These are phyloP conservation scores for Marchantia polymorpha DNA, from an alignment of 225 moss, liverwort and hornwort species.

Conservation along the genomic window DNA sequence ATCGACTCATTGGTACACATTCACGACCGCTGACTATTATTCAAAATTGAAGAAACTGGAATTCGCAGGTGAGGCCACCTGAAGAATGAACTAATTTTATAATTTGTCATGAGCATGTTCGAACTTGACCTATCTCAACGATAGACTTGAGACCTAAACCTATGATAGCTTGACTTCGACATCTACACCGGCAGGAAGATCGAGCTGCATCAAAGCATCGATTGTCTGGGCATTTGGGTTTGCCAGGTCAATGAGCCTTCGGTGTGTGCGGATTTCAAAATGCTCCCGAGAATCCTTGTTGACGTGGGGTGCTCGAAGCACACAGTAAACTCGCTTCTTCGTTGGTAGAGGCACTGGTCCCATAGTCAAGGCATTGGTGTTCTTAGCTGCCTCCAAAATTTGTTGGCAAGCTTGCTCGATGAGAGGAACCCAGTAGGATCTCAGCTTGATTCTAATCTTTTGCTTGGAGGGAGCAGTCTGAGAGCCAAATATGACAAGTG, in stretches of 20 bases:
- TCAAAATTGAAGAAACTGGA: neutral
- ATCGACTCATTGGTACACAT: neutral
- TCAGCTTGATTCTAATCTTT: conserved; percentile 90
- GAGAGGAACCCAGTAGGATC: conserved; percentile 79
- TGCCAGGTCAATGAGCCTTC: conserved; percentile 85
- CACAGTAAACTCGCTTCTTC: conserved; percentile 81
- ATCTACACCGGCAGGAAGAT: conserved; percentile 73
- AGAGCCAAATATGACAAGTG: neutral
- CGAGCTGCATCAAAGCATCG: conserved; percentile 97
- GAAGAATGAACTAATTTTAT: neutral
- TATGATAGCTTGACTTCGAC: conserved; percentile 64
- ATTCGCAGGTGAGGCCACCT: neutral
- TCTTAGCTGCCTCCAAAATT: conserved; percentile 87
- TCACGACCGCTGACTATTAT: neutral
- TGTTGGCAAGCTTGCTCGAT: conserved; percentile 93
- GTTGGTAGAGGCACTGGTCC: conserved; percentile 96
- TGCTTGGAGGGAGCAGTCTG: conserved; percentile 62
- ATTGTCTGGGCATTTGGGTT: conserved; percentile 93
- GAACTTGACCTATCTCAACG: neutral
- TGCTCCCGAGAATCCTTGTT: conserved; percentile 87
- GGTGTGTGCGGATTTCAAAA: conserved; percentile 80
- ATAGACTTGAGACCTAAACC: neutral
- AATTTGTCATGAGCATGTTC: conserved; percentile 4
- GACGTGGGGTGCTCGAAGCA: conserved; percentile 82
- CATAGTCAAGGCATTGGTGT: conserved; percentile 77